These are phyloP conservation scores for Pugionium dolabratum DNA, from an alignment of 345 rosid species.

Conservation along the genomic window DNA sequence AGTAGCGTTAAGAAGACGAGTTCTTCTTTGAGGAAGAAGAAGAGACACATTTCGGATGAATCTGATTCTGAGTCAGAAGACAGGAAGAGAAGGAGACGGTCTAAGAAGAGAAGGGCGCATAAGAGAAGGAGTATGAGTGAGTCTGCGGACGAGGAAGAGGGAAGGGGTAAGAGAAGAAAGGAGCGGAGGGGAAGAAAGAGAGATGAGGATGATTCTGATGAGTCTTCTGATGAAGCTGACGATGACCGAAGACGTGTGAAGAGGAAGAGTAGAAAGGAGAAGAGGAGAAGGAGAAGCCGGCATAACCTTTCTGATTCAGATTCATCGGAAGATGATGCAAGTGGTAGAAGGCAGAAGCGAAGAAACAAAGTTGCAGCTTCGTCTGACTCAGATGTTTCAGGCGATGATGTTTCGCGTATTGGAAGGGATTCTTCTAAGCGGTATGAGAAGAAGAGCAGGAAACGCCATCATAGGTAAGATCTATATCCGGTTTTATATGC, in stretches of 20 bases:
- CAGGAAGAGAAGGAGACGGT: conserved; percentile 75
- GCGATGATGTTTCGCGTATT: conserved; percentile 52
- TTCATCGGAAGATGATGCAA: conserved; percentile 28
- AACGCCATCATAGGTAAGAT: conserved; percentile 36
- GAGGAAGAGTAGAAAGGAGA: conserved; percentile 61
- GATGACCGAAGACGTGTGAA: conserved; percentile 34
- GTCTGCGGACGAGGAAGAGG: conserved; percentile 64
- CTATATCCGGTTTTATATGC: not conserved
- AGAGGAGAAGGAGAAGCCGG: conserved; percentile 60
- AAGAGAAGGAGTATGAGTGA: conserved; percentile 55
- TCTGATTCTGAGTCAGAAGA: conserved; percentile 54
- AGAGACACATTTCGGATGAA: conserved; percentile 47
- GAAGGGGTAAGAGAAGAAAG: conserved; percentile 50
- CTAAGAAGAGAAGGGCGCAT: conserved; percentile 57
- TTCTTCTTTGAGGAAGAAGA: conserved; percentile 42
- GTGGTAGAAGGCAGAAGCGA: conserved; percentile 39
- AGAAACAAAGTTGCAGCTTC: conserved; percentile 58
- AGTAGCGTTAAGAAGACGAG: too few relatives aligned
- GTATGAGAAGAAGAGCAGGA: conserved; percentile 63
- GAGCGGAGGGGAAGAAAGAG: conserved; percentile 55
- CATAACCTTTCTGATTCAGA: conserved; percentile 34
- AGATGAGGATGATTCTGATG: conserved; percentile 35
- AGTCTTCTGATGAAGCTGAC: conserved; percentile 29
- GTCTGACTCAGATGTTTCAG: conserved; percentile 51
- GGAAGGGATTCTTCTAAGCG: conserved; percentile 63